These are phyloP conservation scores for Syzygium oleosum DNA, from an alignment of 345 rosid genomes.

Conservation along the genomic window DNA sequence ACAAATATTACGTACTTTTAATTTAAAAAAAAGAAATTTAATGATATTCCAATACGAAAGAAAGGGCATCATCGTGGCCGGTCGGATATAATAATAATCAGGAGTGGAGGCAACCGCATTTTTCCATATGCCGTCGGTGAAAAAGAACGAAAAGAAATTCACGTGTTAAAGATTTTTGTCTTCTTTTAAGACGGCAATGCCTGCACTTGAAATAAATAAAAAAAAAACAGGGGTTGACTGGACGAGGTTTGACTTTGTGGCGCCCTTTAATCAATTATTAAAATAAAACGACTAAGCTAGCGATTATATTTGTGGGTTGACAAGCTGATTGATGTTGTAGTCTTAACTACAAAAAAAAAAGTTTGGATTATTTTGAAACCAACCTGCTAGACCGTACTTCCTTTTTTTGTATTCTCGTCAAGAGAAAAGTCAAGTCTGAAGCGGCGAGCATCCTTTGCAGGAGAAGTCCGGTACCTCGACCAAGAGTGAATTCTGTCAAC, in stretches of 20 bases:
- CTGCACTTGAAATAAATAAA: not conserved
- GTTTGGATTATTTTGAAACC: not conserved
- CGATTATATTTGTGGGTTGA: not conserved
- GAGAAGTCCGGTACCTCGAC: not conserved
- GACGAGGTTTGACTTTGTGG: not conserved
- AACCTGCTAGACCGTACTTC: not conserved
- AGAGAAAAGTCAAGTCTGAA: not conserved
- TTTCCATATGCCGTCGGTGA: not conserved
- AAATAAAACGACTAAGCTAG: not conserved
- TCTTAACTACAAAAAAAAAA: not conserved
- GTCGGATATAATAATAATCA: not conserved
- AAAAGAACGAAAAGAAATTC: not conserved
- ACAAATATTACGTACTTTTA: not conserved
- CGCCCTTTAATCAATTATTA: not conserved
- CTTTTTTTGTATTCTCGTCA: not conserved
- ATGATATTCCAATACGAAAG: not conserved
- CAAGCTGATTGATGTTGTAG: not conserved
- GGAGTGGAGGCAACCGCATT: not conserved
- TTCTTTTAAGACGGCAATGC: not conserved
- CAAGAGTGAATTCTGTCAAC: not conserved
- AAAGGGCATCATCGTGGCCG: not conserved
- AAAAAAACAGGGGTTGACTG: not conserved
- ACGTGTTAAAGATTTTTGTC: not conserved
- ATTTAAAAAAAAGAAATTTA: not conserved
- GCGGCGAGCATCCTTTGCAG: accelerated